Percentiles rank a stretch among this genome's conserved stretches.
Conservation (phyloP, 495 filamentous ascomycete species). For the Talaromyces ruber region DNA sequence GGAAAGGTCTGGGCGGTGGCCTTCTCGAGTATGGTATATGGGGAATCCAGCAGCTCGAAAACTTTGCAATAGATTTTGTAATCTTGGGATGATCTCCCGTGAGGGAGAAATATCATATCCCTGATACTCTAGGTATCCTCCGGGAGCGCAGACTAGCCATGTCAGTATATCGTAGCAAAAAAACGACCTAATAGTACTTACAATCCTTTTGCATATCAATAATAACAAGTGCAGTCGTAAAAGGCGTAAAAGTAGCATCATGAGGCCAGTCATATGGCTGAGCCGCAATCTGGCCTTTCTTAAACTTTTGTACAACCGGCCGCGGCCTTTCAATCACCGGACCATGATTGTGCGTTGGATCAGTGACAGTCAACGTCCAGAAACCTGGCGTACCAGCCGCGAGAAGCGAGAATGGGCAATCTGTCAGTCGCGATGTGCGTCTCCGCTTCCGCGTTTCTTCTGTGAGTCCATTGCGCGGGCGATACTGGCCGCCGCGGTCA, state of each 20-base stretch:
- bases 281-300: slow-evolving; percentile 39
- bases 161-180: slow-evolving; percentile 12
- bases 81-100: slow-evolving; percentile 45
- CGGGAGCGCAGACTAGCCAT: slow-evolving; percentile 44
- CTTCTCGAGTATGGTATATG: slow-evolving; percentile 61
- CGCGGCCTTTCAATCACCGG: slow-evolving; percentile 33
- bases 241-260: slow-evolving; percentile 44
- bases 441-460: slow-evolving; percentile 40
- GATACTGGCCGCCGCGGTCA: slow-evolving; percentile 43
- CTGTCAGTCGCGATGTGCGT: slow-evolving; percentile 37
- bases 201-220: slow-evolving; percentile 71
- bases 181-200: slow-evolving; percentile 18
- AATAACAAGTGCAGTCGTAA: slow-evolving; percentile 56
- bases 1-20: slow-evolving; percentile 55
- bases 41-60: slow-evolving; percentile 52
- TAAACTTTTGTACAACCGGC: slow-evolving; percentile 31
- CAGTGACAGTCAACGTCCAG: slow-evolving; percentile 36
- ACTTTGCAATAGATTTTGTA: slow-evolving; percentile 43
- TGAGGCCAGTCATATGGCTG: slow-evolving; percentile 57
- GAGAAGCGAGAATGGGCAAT: slow-evolving; percentile 41
- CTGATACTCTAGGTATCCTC: slow-evolving; percentile 52
- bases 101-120: slow-evolving; percentile 47
- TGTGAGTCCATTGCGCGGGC: slow-evolving; percentile 39
- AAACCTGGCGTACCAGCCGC: slow-evolving; percentile 36
- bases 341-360: slow-evolving; percentile 38